phyloP scores from a whole-genome alignment of 495 filamentous ascomycete genomes.

The Clohesyomyces aquaticus region DNA sequence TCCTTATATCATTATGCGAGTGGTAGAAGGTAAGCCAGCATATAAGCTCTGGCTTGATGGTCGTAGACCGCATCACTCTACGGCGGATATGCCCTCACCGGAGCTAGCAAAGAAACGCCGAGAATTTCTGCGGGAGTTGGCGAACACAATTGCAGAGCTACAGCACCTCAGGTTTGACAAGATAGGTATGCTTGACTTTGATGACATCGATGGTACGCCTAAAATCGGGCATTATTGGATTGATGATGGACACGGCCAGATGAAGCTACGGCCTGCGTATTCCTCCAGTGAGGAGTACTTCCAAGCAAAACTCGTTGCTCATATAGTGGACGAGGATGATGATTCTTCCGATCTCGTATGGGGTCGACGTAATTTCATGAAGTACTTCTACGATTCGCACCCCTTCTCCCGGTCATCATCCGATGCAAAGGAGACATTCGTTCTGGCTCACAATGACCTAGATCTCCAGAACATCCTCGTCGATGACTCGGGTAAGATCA shows the following conservation, averaged over 20 bases:
- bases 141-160: conserved; percentile 14
- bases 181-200: conserved; percentile 10
- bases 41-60: background rate
- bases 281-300: conserved; percentile 5
- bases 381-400: background rate
- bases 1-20: conserved; percentile 26
- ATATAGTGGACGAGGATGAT: background rate
- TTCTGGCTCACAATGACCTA: conserved; percentile 16
- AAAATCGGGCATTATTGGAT: background rate
- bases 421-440: conserved; percentile 10
- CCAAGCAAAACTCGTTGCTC: background rate
- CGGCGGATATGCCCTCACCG: background rate
- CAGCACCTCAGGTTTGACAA: conserved; percentile 15
- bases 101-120: too few species aligned
- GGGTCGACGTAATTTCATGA: background rate
- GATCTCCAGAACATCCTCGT: conserved; percentile 19
- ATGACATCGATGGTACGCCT: background rate
- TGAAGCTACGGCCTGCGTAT: background rate
- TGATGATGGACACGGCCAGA: background rate
- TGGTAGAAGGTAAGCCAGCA: background rate
- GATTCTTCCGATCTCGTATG: background rate
- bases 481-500: conserved; percentile 4
- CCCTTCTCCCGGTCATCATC: background rate
- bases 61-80: background rate
- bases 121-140: conserved; percentile 4